phyloP scores from a whole-genome alignment of 169 alveolate genomes.

The Plasmodium cynomolgi region DNA sequence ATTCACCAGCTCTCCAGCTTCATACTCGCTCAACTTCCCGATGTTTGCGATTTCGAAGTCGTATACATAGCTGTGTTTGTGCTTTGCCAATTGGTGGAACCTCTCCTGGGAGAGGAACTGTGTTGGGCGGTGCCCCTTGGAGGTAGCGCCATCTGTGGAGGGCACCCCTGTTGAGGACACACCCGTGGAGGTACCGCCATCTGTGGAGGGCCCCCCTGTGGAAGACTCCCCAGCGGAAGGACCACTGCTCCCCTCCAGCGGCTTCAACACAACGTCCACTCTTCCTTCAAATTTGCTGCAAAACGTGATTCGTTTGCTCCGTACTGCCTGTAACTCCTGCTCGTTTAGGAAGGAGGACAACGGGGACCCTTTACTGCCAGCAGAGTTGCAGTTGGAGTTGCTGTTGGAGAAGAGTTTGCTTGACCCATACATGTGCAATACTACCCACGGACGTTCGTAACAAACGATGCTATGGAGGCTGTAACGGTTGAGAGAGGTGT shows the following conservation, averaged over 20 bases:
- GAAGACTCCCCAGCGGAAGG: neutral
- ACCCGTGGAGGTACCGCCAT: neutral
- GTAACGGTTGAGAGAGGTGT: neutral
- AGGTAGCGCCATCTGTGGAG: neutral
- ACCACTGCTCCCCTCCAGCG: neutral
- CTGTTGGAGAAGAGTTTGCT: neutral
- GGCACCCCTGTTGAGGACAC: neutral
- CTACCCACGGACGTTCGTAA: neutral
- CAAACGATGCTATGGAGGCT: neutral
- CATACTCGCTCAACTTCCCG: conserved; percentile 16
- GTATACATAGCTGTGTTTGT: conserved; percentile 36
- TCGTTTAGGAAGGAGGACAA: neutral
- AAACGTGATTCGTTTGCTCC: conserved; percentile 10
- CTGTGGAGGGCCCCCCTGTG: neutral
- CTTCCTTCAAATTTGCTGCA: conserved; percentile 3
- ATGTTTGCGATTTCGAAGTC: conserved; percentile 45
- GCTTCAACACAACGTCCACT: conserved; percentile 41
- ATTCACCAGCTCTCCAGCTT: conserved; percentile 44
- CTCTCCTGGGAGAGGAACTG: conserved; percentile 11
- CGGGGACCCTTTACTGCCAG: neutral
- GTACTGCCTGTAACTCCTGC: conserved; percentile 15
- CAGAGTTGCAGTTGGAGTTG: neutral
- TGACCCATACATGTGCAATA: neutral
- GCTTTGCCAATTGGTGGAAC: neutral
- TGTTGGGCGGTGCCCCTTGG: neutral